Conservation (phyloP, 768 basidiomycete species). For the Suillus plorans region DNA sequence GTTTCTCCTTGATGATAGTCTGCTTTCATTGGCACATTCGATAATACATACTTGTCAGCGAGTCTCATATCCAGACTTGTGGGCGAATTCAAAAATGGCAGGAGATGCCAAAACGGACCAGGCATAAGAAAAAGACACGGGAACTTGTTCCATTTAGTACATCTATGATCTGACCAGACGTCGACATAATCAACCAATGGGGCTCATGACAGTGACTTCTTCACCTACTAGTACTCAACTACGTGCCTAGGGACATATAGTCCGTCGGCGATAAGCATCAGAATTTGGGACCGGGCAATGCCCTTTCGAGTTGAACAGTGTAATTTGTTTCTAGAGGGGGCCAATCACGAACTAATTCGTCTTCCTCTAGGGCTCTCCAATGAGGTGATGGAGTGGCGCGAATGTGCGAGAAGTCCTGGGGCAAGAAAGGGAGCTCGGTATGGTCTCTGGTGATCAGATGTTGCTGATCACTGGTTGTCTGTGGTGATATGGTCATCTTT, state of each 20-base stretch:
- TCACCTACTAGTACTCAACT: not conserved
- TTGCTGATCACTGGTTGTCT: not conserved
- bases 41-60: not conserved
- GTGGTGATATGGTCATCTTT: not conserved
- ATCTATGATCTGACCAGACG: not conserved
- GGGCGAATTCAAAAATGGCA: not conserved
- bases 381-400: constrained; percentile 74
- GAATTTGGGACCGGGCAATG: not conserved
- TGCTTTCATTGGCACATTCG: not conserved
- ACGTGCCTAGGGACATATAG: not conserved
- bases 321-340: constrained; percentile 12
- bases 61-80: not conserved
- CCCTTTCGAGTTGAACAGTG: not conserved
- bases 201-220: not conserved
- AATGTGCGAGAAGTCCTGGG: constrained; percentile 89
- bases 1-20: not conserved
- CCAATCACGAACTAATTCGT: constrained; percentile 19
- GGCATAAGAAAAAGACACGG: not conserved
- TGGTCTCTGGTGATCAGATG: not conserved
- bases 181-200: not conserved
- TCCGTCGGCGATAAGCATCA: not conserved
- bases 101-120: not conserved
- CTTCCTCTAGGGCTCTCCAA: constrained; percentile 42
- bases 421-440: constrained; percentile 32
- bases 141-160: not conserved